Evolutionary conservation across 345 rosid species (phyloP), one percentile per base, ranked within the genome.

Genomic region (Eucalyptus pauciflora): DNA sequence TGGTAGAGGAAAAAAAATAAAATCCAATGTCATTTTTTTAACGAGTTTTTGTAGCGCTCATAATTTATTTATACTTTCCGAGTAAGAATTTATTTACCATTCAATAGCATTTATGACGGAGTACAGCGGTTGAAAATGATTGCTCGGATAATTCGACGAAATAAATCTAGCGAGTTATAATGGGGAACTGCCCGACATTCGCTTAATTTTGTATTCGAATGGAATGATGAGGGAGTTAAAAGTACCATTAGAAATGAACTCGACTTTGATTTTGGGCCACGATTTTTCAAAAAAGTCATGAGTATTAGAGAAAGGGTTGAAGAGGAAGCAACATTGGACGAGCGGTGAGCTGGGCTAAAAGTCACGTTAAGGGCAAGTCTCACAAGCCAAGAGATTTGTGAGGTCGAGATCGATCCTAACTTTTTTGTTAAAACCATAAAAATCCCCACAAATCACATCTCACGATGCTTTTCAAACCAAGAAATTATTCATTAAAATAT

Each of bases 61-160:
- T 41, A 13, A 41, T 41, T 33, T 20, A 41, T 41, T 33, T 20
- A 41, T 41, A 11, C 48, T 41, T 76, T 45, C 5, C 6, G 13
- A 41, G 12, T 10, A 17, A 71, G 45, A 71, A 8, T 33, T 18
- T 8, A 69, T 37, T 69, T 69, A 18, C 81, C 45, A 33, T 33
- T 9, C 13, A 4, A 33, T 69, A 33, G 24, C 12, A 69, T 33
- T 15, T 71, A 22, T 0, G 3, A 76, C 2, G 1, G 3, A 12
- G 24, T 13, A 20, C 1, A 1, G 3, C 1, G 11, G 2, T 11
- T 6, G 6, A 7, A 76, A 76, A 20, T 3, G 85, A 76, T 76
- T 41, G 24, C 3, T 76, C 3, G 3, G 3, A 45, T 76, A 41
- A 76, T 20, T 76, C 2, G 25, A 17, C 4, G 3, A 18, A 17